phyloP scores from a whole-genome alignment of 192 early-diverging fungal species.

The Coemansia sp. region DNA sequence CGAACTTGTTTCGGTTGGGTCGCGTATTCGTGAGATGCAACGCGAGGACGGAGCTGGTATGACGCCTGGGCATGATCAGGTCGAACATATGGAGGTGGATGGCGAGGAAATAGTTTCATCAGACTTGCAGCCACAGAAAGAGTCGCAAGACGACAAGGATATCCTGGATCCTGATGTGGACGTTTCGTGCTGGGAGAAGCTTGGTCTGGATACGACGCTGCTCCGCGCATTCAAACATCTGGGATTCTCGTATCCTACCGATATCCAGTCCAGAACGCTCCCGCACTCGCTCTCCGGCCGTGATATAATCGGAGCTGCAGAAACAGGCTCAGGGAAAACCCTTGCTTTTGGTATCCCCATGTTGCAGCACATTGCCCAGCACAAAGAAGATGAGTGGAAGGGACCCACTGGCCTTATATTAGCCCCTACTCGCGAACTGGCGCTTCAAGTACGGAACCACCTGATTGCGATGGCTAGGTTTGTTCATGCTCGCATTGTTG shows the following conservation, averaged over 20 bases:
- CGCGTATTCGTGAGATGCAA: conserved; percentile 22
- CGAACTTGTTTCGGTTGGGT: conserved; percentile 38
- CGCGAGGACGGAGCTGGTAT: not conserved
- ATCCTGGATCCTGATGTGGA: conserved; percentile 56
- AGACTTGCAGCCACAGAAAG: not conserved
- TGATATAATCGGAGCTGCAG: conserved; percentile 91
- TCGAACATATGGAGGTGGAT: conserved; percentile 19
- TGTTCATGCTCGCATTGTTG: conserved; percentile 59
- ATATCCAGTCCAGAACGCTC: conserved; percentile 82
- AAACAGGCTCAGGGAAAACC: conserved; percentile 96
- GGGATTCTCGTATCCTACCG: conserved; percentile 76
- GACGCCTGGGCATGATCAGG: conserved; percentile 16
- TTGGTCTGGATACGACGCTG: conserved; percentile 61
- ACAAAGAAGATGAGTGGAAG: conserved; percentile 33
- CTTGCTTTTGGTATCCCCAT: conserved; percentile 95
- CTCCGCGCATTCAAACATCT: conserved; percentile 69
- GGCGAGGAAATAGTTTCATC: not conserved
- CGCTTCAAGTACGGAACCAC: conserved; percentile 90
- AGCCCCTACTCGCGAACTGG: conserved; percentile 93
- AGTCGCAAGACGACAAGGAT: conserved; percentile 16
- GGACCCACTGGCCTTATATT: conserved; percentile 68
- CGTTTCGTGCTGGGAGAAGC: conserved; percentile 70
- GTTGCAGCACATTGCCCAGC: conserved; percentile 63
- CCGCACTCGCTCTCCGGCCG: conserved; percentile 67
- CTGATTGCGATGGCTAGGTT: conserved; percentile 59